phyloP scores from a whole-genome alignment of 805 yeast genomes.

The Yamadazyma nakazawae region DNA sequence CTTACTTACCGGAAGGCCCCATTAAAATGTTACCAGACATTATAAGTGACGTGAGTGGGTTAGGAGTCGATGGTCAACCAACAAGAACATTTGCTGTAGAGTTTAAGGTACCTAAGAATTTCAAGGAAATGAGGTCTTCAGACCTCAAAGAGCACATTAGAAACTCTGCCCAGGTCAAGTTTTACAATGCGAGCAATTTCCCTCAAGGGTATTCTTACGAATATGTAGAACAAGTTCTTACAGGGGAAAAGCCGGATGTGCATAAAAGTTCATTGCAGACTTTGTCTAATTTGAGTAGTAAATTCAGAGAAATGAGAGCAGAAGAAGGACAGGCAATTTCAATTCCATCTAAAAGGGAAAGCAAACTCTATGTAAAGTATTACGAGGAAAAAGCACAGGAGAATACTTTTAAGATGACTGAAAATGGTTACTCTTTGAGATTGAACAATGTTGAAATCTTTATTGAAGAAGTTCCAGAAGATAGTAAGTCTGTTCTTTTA shows the following conservation, averaged over 20 bases:
- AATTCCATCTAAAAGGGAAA: conserved; percentile 4
- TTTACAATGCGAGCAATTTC: conserved; percentile 24
- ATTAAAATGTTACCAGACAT: conserved; percentile 67
- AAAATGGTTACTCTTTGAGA: conserved; percentile 17
- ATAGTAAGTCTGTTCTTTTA: conserved; percentile 52
- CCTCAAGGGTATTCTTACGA: conserved; percentile 54
- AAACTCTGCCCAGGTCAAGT: conserved; percentile 19
- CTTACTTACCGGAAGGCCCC: conserved; percentile 67
- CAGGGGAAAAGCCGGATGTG: conserved; percentile 19
- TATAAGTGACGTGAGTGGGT: conserved; percentile 49
- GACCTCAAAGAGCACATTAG: conserved; percentile 17
- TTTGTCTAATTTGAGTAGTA: conserved; percentile 24
- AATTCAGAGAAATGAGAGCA: conserved; percentile 23
- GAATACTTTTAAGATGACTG: conserved; percentile 1
- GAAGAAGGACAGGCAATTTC: conserved; percentile 13
- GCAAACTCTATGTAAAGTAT: conserved; percentile 1
- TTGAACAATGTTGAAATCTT: conserved; percentile 14
- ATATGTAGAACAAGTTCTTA: conserved; percentile 46
- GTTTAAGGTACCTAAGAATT: conserved; percentile 20
- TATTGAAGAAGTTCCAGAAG: conserved; percentile 12
- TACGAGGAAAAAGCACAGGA: neutral
- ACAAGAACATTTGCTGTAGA: conserved; percentile 46
- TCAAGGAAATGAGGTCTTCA: conserved; percentile 6
- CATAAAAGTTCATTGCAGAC: conserved; percentile 27
- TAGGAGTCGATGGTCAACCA: conserved; percentile 36